Percentiles rank a stretch among this genome's conserved stretches.
Conservation (phyloP, 2,329 filamentous ascomycete genomes). For the Penicillium griseofulvum region DNA sequence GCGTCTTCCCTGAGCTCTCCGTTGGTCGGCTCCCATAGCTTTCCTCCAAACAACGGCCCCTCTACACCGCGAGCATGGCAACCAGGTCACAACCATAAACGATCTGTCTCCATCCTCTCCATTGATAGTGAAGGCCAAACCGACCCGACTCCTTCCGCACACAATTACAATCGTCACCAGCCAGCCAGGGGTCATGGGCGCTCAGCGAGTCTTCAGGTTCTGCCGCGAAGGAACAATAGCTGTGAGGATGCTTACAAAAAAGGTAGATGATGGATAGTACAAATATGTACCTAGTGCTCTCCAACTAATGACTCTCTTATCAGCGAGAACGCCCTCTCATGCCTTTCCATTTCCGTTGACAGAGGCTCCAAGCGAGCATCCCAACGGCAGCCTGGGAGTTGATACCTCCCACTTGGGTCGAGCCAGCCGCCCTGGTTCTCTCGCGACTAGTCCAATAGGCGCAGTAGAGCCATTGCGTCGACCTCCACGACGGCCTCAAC, state of each 20-base stretch:
- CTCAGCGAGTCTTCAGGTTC: constrained; percentile 77
- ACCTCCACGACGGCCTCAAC: constrained; percentile 38
- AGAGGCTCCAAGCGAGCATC: constrained; percentile 32
- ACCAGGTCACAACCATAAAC: constrained; percentile 62
- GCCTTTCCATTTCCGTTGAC: constrained; percentile 30
- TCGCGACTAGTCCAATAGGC: constrained; percentile 33
- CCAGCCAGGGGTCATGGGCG: constrained; percentile 67
- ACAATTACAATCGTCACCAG: constrained; percentile 47
- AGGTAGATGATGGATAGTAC: constrained; percentile 29
- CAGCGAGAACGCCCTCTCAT: constrained; percentile 35
- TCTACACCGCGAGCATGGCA: constrained; percentile 34
- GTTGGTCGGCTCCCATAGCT: constrained; percentile 40
- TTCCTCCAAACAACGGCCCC: constrained; percentile 35
- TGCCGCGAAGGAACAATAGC: constrained; percentile 49
- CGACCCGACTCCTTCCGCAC: constrained; percentile 32
- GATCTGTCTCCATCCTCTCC: constrained; percentile 80
- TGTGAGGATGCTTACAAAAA: constrained; percentile 41
- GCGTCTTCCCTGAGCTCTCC: constrained; percentile 43
- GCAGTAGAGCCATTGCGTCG: constrained; percentile 42
- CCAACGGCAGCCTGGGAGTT: constrained; percentile 31
- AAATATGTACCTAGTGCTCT: neutral
- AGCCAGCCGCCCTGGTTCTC: constrained; percentile 23
- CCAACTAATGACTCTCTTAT: constrained; percentile 17
- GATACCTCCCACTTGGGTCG: constrained; percentile 33
- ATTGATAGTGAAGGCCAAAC: constrained; percentile 56